phyloP scores from a whole-genome alignment of 1,139 yeast genomes.

The Zygosaccharomyces sapae region DNA sequence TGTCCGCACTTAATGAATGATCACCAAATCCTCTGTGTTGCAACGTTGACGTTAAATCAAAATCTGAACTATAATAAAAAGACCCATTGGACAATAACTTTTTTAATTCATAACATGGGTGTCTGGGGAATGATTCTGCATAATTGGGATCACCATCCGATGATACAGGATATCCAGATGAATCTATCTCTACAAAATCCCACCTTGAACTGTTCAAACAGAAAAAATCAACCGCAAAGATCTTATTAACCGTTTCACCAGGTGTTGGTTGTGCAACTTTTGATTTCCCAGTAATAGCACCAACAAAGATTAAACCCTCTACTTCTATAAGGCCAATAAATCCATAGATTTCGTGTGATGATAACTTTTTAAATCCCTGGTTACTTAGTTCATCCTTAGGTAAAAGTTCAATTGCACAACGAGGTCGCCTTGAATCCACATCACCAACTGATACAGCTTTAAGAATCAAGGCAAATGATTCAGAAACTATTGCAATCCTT shows the following conservation, averaged over 20 bases:
- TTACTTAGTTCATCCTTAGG: slow-evolving; percentile 26
- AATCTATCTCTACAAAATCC: slow-evolving; percentile 70
- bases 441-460: slow-evolving; percentile 22
- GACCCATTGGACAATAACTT: slow-evolving; percentile 82
- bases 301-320: slow-evolving; percentile 62
- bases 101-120: slow-evolving; percentile 79
- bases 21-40: slow-evolving; percentile 63
- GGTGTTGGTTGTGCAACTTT: slow-evolving; percentile 83
- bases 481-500: slow-evolving; percentile 32
- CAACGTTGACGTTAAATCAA: slow-evolving; percentile 79
- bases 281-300: slow-evolving; percentile 70
- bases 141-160: slow-evolving; percentile 30
- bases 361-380: slow-evolving; percentile 43
- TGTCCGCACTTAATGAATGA: slow-evolving; percentile 47
- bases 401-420: slow-evolving; percentile 33
- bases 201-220: slow-evolving; percentile 68
- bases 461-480: slow-evolving; percentile 29
- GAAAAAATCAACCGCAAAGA: slow-evolving; percentile 78
- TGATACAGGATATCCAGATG: slow-evolving; percentile 55
- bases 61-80: slow-evolving; percentile 86
- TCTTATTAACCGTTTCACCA: slow-evolving; percentile 74
- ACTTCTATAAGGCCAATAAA: slow-evolving; percentile 79
- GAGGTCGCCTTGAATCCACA: slow-evolving; percentile 17
- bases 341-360: slow-evolving; percentile 63
- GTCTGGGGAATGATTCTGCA: slow-evolving; percentile 42